A percentile compares a stretch with the other conserved stretches of the same genome.
These are phyloP conservation scores for Backusella macrospora DNA, from an alignment of 192 early-diverging fungal genomes.

Conservation along the genomic window DNA sequence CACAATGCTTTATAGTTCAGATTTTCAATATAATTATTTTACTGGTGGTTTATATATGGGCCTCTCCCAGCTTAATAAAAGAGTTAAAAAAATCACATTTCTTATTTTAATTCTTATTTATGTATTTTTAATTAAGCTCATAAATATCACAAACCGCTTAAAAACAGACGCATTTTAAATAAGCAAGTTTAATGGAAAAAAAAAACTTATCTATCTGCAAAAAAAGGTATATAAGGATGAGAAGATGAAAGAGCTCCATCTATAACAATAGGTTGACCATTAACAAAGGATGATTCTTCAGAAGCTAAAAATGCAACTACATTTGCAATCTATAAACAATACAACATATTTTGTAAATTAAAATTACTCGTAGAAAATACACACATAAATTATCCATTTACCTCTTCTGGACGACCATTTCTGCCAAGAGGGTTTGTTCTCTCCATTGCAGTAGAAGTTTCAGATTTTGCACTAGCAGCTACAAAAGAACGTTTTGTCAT, in stretches of 20 bases:
- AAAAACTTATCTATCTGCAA: too few species aligned
- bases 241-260: conserved; percentile 49
- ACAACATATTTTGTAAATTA: not conserved
- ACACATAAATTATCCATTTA: not conserved
- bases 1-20: too few species aligned
- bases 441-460: too few species aligned
- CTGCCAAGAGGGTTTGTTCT: conserved; percentile 40
- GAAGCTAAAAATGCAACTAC: conserved; percentile 50
- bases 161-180: too few species aligned
- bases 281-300: conserved; percentile 49
- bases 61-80: too few species aligned
- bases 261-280: conserved; percentile 49
- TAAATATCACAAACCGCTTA: too few species aligned
- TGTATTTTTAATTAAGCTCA: too few species aligned
- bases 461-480: conserved; percentile 5
- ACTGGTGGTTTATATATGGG: too few species aligned
- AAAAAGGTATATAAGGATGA: conserved; percentile 27
- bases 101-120: too few species aligned
- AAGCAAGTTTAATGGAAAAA: too few species aligned
- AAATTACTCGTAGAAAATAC: not conserved
- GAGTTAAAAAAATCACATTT: too few species aligned
- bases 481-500: conserved; percentile 50
- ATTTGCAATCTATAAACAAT: conserved; percentile 40
- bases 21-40: too few species aligned
- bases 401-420: conserved; percentile 43